Percentiles rank a stretch among this genome's conserved stretches.
These are phyloP conservation scores for Senna siamea DNA, from an alignment of 306 rosid genomes.

Conservation along the genomic window DNA sequence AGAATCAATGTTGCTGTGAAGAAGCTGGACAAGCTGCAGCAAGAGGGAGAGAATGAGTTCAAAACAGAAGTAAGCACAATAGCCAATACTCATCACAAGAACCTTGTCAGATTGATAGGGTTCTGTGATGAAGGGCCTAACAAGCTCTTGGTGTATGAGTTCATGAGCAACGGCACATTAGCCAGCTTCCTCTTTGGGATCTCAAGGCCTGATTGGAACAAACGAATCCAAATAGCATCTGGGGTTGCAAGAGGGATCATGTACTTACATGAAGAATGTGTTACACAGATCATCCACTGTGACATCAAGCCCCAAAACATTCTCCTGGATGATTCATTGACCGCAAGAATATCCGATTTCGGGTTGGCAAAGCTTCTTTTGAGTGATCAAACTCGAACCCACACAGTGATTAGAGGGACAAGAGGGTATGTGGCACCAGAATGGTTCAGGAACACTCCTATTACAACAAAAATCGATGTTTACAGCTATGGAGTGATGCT, in stretches of 20 bases:
- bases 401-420: slow-evolving; percentile 43
- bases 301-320: too few relatives aligned
- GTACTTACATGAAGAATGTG: slow-evolving; percentile 33
- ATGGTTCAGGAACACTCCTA: slow-evolving; percentile 1
- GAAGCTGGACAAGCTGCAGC: slow-evolving; percentile 36
- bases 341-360: slow-evolving; percentile 38
- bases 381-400: slow-evolving; percentile 33
- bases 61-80: slow-evolving; percentile 45
- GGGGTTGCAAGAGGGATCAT: slow-evolving; percentile 20
- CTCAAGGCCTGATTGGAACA: slow-evolving; percentile 35
- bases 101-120: slow-evolving; percentile 34
- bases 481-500: slow-evolving; percentile 38
- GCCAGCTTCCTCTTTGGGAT: slow-evolving; percentile 31
- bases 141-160: too few relatives aligned
- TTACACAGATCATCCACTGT: slow-evolving; percentile 32
- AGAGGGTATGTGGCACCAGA: slow-evolving; percentile 43
- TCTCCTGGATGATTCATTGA: slow-evolving; percentile 25
- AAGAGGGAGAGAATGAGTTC: slow-evolving; percentile 53
- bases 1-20: slow-evolving; percentile 53
- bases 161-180: too few relatives aligned
- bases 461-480: slow-evolving; percentile 30
- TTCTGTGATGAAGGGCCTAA: slow-evolving; percentile 36
- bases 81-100: slow-evolving; percentile 44
- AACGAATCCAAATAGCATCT: slow-evolving; percentile 22
- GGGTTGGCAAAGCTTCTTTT: slow-evolving; percentile 44